Base-by-base conservation (phyloP, 2,329 filamentous ascomycete species). In the Apiospora malaysiana region DNA sequence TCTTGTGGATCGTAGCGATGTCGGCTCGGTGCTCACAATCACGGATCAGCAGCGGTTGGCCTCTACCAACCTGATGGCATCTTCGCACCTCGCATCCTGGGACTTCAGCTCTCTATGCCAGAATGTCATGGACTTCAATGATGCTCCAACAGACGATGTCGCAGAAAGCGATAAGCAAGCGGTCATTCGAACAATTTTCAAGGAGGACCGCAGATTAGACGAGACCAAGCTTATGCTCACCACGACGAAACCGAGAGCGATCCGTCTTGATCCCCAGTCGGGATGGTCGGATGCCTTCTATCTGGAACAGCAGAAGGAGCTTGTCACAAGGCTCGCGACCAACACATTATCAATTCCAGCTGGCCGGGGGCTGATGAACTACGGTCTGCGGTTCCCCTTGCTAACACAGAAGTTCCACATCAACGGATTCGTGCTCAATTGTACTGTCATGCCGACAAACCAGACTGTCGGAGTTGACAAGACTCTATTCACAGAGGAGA, bases 401-500 rank as follows among this genome's bases (percentile, higher is more conserved):
- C 85, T 98, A 68, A 99, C 96, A 0, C 96, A 99, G 79, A 97
- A 95, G 77, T 94, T 97, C 76, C 91, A 92, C 18, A 92, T 98
- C 63, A 89, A 93, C 67, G 95, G 95, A 0, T 99, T 99, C 83
- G 97, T 95, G 74, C 87, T 97, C 46, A 94, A 93, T 69, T 98
- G 95, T 78, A 86, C 96, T 10, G 95, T 99, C 85, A 96, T 94
- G 78, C 96, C 97, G 2, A 91, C 93, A 72, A 96, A 97, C 74
- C 94, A 94, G 46, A 97, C 94, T 2, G 93, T 99, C 42, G 95
- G 94, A n/a, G 94, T 96, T 8, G 96, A 99, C 78, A 94, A 95
- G 77, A 87, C 88, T 7, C 86, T 92, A 2, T 97, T 97, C 77
- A 95, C 93, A 0, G 96, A 99, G 82, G 96, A 99, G 77, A 98